A percentile compares a stretch with the other conserved stretches of the same genome.
Conservation (phyloP, 2,329 filamentous ascomycete genomes). For the Thelonectria blattea region DNA sequence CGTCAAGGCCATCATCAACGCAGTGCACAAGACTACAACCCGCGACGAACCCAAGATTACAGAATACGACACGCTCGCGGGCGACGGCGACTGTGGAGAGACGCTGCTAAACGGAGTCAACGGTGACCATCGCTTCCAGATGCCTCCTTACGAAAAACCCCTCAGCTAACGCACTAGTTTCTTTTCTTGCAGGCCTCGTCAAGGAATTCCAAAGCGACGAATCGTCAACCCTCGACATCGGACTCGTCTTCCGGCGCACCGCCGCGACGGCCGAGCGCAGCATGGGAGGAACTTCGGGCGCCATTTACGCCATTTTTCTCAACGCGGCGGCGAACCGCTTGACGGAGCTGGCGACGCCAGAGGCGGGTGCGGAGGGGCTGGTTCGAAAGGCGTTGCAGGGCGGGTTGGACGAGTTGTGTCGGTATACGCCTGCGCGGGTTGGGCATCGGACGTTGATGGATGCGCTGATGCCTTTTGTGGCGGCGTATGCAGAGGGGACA, state of each 20-base stretch:
- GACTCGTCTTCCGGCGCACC: conserved; percentile 31
- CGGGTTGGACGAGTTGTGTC: conserved; percentile 32
- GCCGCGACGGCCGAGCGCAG: conserved; percentile 55
- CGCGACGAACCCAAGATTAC: conserved; percentile 50
- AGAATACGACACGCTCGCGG: conserved; percentile 41
- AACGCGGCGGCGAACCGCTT: conserved; percentile 65
- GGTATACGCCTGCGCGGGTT: conserved; percentile 73
- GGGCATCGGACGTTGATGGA: conserved; percentile 78
- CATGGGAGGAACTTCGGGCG: conserved; percentile 80
- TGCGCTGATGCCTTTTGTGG: conserved; percentile 72
- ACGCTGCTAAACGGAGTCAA: conserved; percentile 38
- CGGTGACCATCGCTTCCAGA: conserved; percentile 10
- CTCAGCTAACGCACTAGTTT: conserved; percentile 1
- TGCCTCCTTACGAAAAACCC: not conserved
- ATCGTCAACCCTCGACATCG: conserved; percentile 27
- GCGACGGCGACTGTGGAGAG: conserved; percentile 44
- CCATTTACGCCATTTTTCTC: conserved; percentile 78
- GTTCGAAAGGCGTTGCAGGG: conserved; percentile 26
- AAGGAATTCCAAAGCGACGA: conserved; percentile 32
- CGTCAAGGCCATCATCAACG: conserved; percentile 28
- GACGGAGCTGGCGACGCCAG: conserved; percentile 4
- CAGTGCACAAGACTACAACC: conserved; percentile 26
- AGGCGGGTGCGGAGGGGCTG: not conserved
- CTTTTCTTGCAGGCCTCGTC: conserved; percentile 25
- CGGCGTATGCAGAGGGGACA: conserved; percentile 57